Percentiles rank a stretch among this genome's conserved stretches.
These are phyloP conservation scores for Galeopsis tetrahit DNA, from an alignment of 257 asterid species.

Conservation along the genomic window DNA sequence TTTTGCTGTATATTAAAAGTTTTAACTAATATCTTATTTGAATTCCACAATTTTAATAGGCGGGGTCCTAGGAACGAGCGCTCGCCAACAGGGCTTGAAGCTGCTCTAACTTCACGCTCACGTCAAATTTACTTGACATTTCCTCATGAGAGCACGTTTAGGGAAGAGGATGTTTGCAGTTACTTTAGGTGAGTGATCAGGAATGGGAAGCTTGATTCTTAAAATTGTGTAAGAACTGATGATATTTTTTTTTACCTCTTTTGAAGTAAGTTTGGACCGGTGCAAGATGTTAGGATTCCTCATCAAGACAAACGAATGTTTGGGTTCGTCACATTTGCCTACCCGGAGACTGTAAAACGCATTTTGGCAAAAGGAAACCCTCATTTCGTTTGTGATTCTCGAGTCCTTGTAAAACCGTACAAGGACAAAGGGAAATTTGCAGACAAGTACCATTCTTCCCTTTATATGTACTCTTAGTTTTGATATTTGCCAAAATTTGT, in stretches of 20 bases:
- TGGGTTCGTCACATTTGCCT: constrained; percentile 87
- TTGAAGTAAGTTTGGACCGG: constrained; percentile 79
- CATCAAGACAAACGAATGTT: constrained; percentile 93
- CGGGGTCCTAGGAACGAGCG: constrained; percentile 57
- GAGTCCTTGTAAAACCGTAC: constrained; percentile 93
- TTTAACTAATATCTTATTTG: constrained; percentile 4
- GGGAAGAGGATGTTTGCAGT: constrained; percentile 82
- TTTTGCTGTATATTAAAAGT: neutral
- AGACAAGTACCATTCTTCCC: constrained; percentile 54
- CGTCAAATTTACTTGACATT: constrained; percentile 89
- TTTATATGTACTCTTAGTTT: neutral
- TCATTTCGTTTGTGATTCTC: constrained; percentile 87
- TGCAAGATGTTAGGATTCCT: constrained; percentile 92
- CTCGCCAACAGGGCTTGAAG: constrained; percentile 49
- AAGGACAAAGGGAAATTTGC: constrained; percentile 84
- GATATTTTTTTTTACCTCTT: constrained; percentile 27
- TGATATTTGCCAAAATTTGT: neutral
- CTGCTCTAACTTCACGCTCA: constrained; percentile 54
- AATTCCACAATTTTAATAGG: constrained; percentile 46
- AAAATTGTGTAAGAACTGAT: constrained; percentile 23
- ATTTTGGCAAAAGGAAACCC: constrained; percentile 90
- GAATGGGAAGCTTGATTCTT: neutral
- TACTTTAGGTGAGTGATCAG: constrained; percentile 64
- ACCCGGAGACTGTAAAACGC: constrained; percentile 82
- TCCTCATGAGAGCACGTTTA: constrained; percentile 88